Evolutionary conservation across 202 grass and related monocot genomes (phyloP).

Genomic region (Carex sylvatica): DNA sequence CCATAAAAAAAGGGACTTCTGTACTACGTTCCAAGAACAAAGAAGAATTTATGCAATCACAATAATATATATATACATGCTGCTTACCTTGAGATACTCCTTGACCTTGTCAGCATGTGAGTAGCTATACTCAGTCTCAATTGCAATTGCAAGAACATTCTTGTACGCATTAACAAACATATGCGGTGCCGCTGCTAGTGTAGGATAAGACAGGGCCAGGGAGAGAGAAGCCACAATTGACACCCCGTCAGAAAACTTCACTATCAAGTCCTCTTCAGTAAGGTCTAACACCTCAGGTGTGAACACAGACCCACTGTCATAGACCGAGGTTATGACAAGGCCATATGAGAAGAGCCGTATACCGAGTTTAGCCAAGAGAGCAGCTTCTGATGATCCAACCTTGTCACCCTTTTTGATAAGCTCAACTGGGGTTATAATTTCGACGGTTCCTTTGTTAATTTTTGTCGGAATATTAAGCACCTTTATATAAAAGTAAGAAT

Average conservation of each 20-base stretch:
- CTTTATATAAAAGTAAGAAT: constrained; percentile 31
- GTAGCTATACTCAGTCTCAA: constrained; percentile 75
- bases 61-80: not conserved
- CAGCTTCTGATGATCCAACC: constrained; percentile 85
- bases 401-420: constrained; percentile 86
- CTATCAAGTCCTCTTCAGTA: constrained; percentile 63
- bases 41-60: not conserved
- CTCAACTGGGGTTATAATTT: constrained; percentile 90
- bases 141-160: constrained; percentile 81
- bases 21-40: not conserved
- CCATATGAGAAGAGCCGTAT: constrained; percentile 88
- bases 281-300: constrained; percentile 88
- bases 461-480: constrained; percentile 93
- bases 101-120: constrained; percentile 74
- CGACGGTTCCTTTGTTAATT: constrained; percentile 97
- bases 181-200: constrained; percentile 67
- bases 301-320: constrained; percentile 77
- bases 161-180: constrained; percentile 95
- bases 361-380: constrained; percentile 75
- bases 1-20: not conserved
- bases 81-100: constrained; percentile 77
- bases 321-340: constrained; percentile 53
- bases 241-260: constrained; percentile 63
- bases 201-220: constrained; percentile 65
- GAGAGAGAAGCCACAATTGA: constrained; percentile 76